Percentiles rank a stretch among this genome's conserved stretches.
phyloP scores from a whole-genome alignment of 129 eudicot species.

The Pulicaria dysenterica region DNA sequence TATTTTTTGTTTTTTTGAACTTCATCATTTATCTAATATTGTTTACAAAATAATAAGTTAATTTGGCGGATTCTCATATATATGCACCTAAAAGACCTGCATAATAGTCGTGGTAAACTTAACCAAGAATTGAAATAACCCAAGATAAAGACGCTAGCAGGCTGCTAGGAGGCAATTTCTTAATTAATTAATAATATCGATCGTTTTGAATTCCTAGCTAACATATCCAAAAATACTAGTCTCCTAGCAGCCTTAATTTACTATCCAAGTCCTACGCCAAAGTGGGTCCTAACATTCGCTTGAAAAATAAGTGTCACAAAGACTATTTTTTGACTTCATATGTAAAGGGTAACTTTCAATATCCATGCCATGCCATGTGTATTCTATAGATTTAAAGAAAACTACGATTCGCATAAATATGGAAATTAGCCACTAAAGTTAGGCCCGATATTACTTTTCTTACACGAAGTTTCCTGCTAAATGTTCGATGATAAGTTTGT shows the following conservation, averaged over 20 bases:
- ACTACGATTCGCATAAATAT: conserved; percentile 15
- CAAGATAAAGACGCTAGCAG: no score
- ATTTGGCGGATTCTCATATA: no score
- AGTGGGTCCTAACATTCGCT: conserved; percentile 38
- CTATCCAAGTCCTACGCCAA: conserved; percentile 12
- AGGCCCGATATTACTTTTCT: conserved; percentile 28
- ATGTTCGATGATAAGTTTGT: conserved; percentile 35
- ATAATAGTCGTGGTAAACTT: background rate
- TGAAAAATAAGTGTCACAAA: conserved; percentile 12
- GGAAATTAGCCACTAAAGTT: conserved; percentile 14
- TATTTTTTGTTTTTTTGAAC: no score
- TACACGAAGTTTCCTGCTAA: conserved; percentile 37
- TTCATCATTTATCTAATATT: no score
- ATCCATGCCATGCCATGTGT: conserved; percentile 4
- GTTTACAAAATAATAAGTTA: no score
- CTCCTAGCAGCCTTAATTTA: conserved; percentile 36
- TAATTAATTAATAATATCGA: background rate
- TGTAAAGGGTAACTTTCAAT: conserved; percentile 18
- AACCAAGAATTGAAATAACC: background rate
- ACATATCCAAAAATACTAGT: background rate
- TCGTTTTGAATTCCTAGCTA: conserved; percentile 19
- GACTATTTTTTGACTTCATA: conserved; percentile 29
- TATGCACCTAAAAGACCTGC: background rate
- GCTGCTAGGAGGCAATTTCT: conserved; percentile 25
- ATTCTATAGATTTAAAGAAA: conserved; percentile 14